Conservation (phyloP, 2,329 filamentous ascomycete genomes). For the Alternaria sp. region DNA sequence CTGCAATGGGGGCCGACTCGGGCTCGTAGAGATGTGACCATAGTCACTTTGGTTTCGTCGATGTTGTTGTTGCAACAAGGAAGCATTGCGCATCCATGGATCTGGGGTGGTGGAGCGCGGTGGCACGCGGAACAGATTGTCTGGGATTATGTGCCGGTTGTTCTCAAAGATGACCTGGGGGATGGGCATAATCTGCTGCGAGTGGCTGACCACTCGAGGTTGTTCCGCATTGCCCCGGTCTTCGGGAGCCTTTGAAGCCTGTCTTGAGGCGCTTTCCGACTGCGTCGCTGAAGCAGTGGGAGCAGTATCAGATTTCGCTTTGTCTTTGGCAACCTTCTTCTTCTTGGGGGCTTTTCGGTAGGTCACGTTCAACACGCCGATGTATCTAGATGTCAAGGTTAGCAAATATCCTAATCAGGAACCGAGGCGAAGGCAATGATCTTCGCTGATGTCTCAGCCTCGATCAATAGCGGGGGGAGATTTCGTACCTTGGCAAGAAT, state of each 20-base stretch:
- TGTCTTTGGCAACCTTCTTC: conserved; percentile 51
- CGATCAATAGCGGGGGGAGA: conserved; percentile 26
- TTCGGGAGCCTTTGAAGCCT: conserved; percentile 17
- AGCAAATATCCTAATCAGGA: conserved; percentile 28
- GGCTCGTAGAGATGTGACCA: conserved; percentile 28
- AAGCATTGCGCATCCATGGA: conserved; percentile 39
- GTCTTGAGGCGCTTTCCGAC: conserved; percentile 21
- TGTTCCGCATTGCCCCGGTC: conserved; percentile 25
- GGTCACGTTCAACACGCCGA: conserved; percentile 94
- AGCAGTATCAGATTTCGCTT: conserved; percentile 28
- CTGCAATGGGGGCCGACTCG: conserved; percentile 52
- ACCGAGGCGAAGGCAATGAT: conserved; percentile 10
- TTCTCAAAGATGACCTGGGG: conserved; percentile 94
- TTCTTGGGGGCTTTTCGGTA: conserved; percentile 83
- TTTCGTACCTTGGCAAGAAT: conserved; percentile 76
- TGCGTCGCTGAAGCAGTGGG: conserved; percentile 21
- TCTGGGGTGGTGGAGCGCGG: conserved; percentile 50
- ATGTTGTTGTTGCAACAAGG: conserved; percentile 41
- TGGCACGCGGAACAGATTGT: conserved; percentile 75
- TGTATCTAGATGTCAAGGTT: conserved; percentile 71
- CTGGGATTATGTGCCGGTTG: conserved; percentile 90
- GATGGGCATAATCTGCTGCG: conserved; percentile 73
- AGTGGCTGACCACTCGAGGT: conserved; percentile 70
- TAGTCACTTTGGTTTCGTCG: conserved; percentile 46
- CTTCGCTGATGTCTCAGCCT: conserved; percentile 53